These are phyloP conservation scores for Calonectria hawksworthii DNA, from an alignment of 2,329 filamentous ascomycete genomes.

Conservation along the genomic window DNA sequence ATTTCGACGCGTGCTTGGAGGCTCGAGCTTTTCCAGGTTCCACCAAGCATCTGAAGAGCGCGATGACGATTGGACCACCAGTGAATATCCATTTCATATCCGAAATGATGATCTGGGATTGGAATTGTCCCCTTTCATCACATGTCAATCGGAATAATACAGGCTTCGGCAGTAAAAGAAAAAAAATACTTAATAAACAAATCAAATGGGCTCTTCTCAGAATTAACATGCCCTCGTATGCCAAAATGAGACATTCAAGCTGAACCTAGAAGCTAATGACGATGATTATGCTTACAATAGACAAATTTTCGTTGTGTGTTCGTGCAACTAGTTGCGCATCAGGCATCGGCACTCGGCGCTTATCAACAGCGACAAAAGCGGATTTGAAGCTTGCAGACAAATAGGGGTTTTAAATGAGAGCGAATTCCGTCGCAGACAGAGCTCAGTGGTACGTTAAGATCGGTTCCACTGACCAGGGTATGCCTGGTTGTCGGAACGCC, in stretches of 20 bases:
- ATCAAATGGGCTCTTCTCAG: not conserved
- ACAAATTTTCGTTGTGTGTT: not conserved
- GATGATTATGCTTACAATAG: not conserved
- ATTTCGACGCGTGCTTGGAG: not conserved
- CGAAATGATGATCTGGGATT: not conserved
- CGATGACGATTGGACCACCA: not conserved
- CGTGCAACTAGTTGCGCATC: not conserved
- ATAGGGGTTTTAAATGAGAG: slow-evolving; percentile 1
- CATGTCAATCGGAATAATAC: not conserved
- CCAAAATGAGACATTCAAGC: not conserved
- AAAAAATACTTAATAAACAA: not conserved
- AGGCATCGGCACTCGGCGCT: not conserved
- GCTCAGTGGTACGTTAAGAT: not conserved
- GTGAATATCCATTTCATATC: not conserved
- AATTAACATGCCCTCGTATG: not conserved
- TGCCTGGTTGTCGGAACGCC: slow-evolving; percentile 9
- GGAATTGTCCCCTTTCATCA: not conserved
- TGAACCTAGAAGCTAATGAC: not conserved
- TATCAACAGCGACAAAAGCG: not conserved
- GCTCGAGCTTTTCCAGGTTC: not conserved
- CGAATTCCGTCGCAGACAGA: not conserved
- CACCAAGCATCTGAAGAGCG: not conserved
- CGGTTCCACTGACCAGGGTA: not conserved
- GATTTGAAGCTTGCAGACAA: not conserved
- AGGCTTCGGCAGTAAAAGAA: not conserved